phyloP scores from a whole-genome alignment of 1,139 yeast genomes.

The Protomyces gravidus region DNA sequence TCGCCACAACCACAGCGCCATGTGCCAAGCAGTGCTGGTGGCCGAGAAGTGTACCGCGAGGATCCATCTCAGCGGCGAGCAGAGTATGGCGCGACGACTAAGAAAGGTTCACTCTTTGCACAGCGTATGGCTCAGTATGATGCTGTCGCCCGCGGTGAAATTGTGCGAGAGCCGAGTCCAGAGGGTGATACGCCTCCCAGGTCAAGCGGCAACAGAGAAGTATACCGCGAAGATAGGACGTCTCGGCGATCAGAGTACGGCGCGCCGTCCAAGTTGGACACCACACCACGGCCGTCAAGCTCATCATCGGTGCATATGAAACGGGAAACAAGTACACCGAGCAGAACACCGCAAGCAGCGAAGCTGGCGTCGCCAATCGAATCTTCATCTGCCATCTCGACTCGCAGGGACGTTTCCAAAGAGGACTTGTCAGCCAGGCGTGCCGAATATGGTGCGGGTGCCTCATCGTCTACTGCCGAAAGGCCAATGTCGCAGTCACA shows the following conservation, averaged over 20 bases:
- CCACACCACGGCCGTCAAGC: not conserved
- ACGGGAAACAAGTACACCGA: not conserved
- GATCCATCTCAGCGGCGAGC: conserved; percentile 17
- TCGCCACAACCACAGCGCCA: conserved; percentile 18
- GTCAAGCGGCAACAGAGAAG: not conserved
- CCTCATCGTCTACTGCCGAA: not conserved
- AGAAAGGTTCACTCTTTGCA: not conserved
- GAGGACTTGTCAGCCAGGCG: conserved; percentile 22
- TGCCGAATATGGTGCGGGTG: conserved; percentile 17
- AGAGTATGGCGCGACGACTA: conserved; percentile 15
- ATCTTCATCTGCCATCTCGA: not conserved
- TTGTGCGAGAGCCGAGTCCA: not conserved
- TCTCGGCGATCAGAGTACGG: conserved; percentile 6
- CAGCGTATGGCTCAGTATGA: conserved; percentile 1
- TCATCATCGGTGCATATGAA: not conserved
- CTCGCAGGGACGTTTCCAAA: conserved; percentile 13
- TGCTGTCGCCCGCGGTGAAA: not conserved
- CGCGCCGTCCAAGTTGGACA: not conserved
- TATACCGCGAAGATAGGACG: not conserved
- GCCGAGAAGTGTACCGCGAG: conserved; percentile 20
- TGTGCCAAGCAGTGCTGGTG: not conserved
- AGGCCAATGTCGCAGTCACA: too few species aligned
- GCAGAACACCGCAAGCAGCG: not conserved
- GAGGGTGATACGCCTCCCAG: not conserved
- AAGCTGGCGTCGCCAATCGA: not conserved